phyloP scores from a whole-genome alignment of 1,139 yeast species.

The Taphrina flavorubra region DNA sequence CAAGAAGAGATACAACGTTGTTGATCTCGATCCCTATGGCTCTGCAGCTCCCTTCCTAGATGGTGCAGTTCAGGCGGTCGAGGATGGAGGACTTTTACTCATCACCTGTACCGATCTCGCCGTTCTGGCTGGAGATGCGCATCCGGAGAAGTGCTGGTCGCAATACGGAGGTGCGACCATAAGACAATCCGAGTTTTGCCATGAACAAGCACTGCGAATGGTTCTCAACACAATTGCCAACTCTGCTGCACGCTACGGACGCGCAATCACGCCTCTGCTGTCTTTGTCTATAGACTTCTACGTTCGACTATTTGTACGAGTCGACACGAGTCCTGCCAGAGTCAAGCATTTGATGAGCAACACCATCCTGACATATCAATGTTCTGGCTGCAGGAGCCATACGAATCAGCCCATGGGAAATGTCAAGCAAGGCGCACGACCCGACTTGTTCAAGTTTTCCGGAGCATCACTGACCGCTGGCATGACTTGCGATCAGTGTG shows the following conservation, averaged over 20 bases:
- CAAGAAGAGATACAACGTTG: slow-evolving; percentile 66
- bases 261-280: slow-evolving; percentile 82
- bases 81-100: slow-evolving; percentile 79
- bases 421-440: slow-evolving; percentile 51
- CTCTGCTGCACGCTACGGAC: slow-evolving; percentile 88
- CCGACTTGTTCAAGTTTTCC: slow-evolving; percentile 48
- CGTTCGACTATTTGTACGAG: slow-evolving; percentile 80
- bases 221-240: slow-evolving; percentile 76
- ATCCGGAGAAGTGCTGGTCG: slow-evolving; percentile 95
- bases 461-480: slow-evolving; percentile 55
- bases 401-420: slow-evolving; percentile 77
- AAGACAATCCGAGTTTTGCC: slow-evolving; percentile 77
- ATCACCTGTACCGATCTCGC: slow-evolving; percentile 97
- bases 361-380: slow-evolving; percentile 81
- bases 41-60: slow-evolving; percentile 95
- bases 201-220: slow-evolving; percentile 84
- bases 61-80: slow-evolving; percentile 79
- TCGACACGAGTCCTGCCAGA: slow-evolving; percentile 73
- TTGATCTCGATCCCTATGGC: slow-evolving; percentile 97
- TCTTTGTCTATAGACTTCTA: slow-evolving; percentile 89
- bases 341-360: slow-evolving; percentile 68
- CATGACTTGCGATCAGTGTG: slow-evolving; percentile 71
- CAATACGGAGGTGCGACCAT: slow-evolving; percentile 90
- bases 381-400: slow-evolving; percentile 84
- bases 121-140: slow-evolving; percentile 92